Percentiles rank a stretch among this genome's conserved stretches.
Conservation (phyloP, 192 early-diverging fungal genomes). For the Dissophora globulifera region DNA sequence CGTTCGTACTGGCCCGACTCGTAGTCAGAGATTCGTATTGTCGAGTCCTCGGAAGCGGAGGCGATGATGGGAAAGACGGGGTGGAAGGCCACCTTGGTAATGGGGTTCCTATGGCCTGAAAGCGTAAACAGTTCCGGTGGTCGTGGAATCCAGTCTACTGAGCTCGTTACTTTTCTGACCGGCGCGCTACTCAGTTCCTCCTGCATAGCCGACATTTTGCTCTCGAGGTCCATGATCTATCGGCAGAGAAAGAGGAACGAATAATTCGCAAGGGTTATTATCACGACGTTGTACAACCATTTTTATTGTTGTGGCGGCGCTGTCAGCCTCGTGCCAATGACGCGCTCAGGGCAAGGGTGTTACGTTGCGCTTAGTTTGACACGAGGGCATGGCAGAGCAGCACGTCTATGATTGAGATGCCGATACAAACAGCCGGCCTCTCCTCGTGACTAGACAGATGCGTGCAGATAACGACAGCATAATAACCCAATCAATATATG, state of each 20-base stretch:
- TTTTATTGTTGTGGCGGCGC: too few species aligned
- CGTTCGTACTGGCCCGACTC: slow-evolving; percentile 93
- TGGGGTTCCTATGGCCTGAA: slow-evolving; percentile 82
- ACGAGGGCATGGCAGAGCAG: too few species aligned
- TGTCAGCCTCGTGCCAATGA: too few species aligned
- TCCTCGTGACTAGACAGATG: too few species aligned
- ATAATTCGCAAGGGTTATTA: not conserved
- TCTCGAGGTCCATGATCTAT: slow-evolving; percentile 93
- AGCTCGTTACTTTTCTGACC: slow-evolving; percentile 59
- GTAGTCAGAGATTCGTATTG: slow-evolving; percentile 94
- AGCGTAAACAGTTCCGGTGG: slow-evolving; percentile 80
- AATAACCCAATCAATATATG: not conserved
- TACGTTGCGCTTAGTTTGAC: too few species aligned
- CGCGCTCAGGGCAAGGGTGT: too few species aligned
- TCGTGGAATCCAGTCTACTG: slow-evolving; percentile 85
- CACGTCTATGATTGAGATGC: too few species aligned
- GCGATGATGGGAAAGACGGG: slow-evolving; percentile 87
- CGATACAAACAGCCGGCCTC: too few species aligned
- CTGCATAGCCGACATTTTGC: slow-evolving; percentile 79
- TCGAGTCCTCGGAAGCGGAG: slow-evolving; percentile 90
- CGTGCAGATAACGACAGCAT: too few species aligned
- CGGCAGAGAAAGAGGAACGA: not conserved
- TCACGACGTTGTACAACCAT: not conserved
- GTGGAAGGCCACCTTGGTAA: slow-evolving; percentile 88
- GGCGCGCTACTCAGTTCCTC: slow-evolving; percentile 75